Conservation (phyloP, 768 basidiomycete genomes). For the Tremella mesenterica region DNA sequence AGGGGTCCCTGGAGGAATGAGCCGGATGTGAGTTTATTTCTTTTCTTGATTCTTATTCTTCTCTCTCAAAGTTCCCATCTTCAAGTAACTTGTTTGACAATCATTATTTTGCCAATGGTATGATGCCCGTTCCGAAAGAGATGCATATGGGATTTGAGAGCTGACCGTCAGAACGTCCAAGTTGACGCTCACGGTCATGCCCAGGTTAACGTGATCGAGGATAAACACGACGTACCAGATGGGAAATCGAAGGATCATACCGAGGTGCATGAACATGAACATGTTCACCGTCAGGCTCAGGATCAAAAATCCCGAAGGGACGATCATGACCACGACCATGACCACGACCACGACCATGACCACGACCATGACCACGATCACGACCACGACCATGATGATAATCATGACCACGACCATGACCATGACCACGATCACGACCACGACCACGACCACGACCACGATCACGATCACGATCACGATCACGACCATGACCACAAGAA, state of each 20-base stretch:
- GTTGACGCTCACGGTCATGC: background rate
- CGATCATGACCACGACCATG: background rate
- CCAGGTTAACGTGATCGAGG: background rate
- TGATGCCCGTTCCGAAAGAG: no score
- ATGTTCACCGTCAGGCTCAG: constrained; percentile 1
- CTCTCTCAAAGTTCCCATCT: no score
- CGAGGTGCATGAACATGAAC: background rate
- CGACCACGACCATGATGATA: background rate
- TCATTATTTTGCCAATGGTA: no score
- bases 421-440: background rate
- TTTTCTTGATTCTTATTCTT: no score
- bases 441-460: background rate
- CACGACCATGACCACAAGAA: background rate
- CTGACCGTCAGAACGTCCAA: background rate
- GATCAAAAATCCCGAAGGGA: background rate
- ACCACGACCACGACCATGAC: background rate
- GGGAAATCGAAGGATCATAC: background rate
- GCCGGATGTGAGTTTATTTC: background rate
- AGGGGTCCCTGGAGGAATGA: background rate
- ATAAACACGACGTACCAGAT: no score
- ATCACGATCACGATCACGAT: background rate
- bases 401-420: background rate
- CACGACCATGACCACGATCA: background rate
- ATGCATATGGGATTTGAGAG: background rate
- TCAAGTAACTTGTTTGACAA: no score